Evolutionary conservation across 2,329 filamentous ascomycete species (phyloP).

Genomic region (Cytospora leucostoma): DNA sequence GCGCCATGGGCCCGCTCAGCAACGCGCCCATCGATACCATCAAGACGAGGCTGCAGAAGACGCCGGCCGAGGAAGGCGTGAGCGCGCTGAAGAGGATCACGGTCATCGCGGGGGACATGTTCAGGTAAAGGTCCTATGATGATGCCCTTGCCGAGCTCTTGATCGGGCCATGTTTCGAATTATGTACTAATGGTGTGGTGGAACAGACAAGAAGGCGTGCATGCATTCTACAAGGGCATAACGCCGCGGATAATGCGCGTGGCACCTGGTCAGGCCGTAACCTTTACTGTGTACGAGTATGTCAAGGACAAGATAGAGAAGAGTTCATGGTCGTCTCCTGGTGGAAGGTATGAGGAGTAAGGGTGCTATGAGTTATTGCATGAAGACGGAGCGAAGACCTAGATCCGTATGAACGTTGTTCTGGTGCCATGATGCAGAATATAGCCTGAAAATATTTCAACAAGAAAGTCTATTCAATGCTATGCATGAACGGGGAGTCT

Average conservation of each 20-base stretch:
- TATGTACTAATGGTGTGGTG: not conserved
- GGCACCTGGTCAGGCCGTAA: conserved; percentile 86
- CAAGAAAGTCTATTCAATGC: not conserved
- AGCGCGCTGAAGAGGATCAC: conserved; percentile 78
- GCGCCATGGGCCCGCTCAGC: conserved; percentile 92
- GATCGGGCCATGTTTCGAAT: not conserved
- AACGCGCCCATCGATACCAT: conserved; percentile 99
- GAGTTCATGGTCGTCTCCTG: conserved; percentile 60
- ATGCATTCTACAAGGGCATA: conserved; percentile 99
- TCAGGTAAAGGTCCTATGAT: conserved; percentile 57
- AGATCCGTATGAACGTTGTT: not conserved
- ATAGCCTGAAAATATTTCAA: conserved; percentile 10
- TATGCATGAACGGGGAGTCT: not conserved
- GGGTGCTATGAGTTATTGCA: not conserved
- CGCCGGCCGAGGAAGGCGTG: conserved; percentile 77
- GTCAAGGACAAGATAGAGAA: conserved; percentile 72
- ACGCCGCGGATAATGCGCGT: conserved; percentile 97
- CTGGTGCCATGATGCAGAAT: conserved; percentile 2
- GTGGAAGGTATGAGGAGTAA: conserved; percentile 69
- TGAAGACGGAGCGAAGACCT: not conserved
- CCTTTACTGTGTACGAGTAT: conserved; percentile 76
- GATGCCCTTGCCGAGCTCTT: not conserved
- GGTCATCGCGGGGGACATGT: conserved; percentile 79
- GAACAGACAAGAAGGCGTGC: conserved; percentile 80
- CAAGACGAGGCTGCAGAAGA: conserved; percentile 94